Evolutionary conservation across 2,329 filamentous ascomycete genomes (phyloP), one percentile per base, ranked within the genome.

Genomic region (Clonostachys solani): DNA sequence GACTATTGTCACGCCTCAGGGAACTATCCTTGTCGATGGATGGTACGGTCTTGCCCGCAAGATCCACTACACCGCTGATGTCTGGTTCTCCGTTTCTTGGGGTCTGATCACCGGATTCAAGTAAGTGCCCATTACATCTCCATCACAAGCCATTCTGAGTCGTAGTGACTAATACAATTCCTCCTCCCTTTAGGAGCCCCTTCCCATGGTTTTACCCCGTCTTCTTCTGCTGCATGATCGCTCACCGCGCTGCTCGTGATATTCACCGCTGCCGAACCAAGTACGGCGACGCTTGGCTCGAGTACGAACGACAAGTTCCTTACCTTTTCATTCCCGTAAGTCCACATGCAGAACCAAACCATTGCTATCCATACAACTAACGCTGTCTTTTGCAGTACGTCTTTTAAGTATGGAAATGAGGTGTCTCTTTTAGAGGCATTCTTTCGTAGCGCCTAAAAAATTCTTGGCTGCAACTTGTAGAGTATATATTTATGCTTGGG

Each of bases 131-230:
- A n/a, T 34, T 35, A n/a, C 33, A n/a, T n/a, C 34, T 36, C 34
- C 10, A 36, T n/a, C 15, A 19, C 52, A 57, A 44, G n/a, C n/a
- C n/a, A n/a, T n/a, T n/a, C n/a, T n/a, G n/a, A n/a, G n/a, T n/a
- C n/a, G n/a, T n/a, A n/a, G n/a, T n/a, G n/a, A n/a, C n/a, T n/a
- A n/a, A n/a, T n/a, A n/a, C n/a, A n/a, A n/a, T n/a, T n/a, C n/a
- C n/a, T 56, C 36, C 15, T 23, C 16, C 34, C 18, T 37, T 5
- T 29, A 65, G 63, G 56, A 89, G 85, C 58, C 88, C 89, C 0
- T 92, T 95, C 68, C 90, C 90, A 0, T 95, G 89, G 89, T 95
- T 95, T 67, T 94, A 95, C 60, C 87, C 89, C 0, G 65, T 89
- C 42, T 95, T 95, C 75, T 95, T 95, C 65, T 73, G 74, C 35